phyloP scores from a whole-genome alignment of 2,329 filamentous ascomycete species.

The Fusarium chaquense region DNA sequence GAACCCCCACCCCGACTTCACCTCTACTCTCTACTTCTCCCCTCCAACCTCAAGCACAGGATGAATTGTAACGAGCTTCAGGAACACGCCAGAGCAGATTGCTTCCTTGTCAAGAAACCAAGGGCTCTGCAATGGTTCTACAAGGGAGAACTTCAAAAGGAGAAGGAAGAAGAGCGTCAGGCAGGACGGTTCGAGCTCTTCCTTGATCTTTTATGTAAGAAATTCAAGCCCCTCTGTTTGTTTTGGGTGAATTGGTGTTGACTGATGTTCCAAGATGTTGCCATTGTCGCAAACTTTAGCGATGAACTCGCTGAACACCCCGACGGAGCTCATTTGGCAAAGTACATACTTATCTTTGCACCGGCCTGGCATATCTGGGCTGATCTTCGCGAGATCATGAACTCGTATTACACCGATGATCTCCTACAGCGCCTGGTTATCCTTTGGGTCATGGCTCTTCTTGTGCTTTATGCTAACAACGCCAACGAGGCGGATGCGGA shows the following conservation, averaged over 20 bases:
- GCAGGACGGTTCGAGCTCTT: conserved; percentile 63
- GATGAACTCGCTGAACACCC: conserved; percentile 61
- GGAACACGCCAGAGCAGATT: conserved; percentile 46
- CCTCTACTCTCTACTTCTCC: not conserved
- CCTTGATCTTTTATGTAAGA: conserved; percentile 60
- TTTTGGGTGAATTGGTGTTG: not conserved
- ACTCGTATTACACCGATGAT: conserved; percentile 65
- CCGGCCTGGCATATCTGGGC: conserved; percentile 64
- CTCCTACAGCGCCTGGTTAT: conserved; percentile 60
- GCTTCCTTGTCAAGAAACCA: conserved; percentile 54
- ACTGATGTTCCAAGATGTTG: conserved; percentile 51
- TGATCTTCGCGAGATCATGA: conserved; percentile 64
- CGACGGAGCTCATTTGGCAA: conserved; percentile 57
- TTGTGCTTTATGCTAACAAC: conserved; percentile 63
- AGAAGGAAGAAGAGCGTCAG: conserved; percentile 58
- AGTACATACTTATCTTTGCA: conserved; percentile 62
- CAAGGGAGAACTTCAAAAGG: conserved; percentile 56
- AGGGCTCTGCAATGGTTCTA: conserved; percentile 61
- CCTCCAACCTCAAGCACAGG: conserved; percentile 8
- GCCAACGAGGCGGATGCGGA: conserved; percentile 58
- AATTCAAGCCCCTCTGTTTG: too few species aligned
- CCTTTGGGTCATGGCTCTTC: conserved; percentile 63
- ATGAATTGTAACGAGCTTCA: conserved; percentile 57
- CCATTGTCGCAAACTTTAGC: conserved; percentile 64
- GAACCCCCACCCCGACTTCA: conserved; percentile 5